Percentiles rank a stretch among this genome's conserved stretches.
phyloP scores from a whole-genome alignment of 2,329 filamentous ascomycete species.

The Grosmannia clavigera region DNA sequence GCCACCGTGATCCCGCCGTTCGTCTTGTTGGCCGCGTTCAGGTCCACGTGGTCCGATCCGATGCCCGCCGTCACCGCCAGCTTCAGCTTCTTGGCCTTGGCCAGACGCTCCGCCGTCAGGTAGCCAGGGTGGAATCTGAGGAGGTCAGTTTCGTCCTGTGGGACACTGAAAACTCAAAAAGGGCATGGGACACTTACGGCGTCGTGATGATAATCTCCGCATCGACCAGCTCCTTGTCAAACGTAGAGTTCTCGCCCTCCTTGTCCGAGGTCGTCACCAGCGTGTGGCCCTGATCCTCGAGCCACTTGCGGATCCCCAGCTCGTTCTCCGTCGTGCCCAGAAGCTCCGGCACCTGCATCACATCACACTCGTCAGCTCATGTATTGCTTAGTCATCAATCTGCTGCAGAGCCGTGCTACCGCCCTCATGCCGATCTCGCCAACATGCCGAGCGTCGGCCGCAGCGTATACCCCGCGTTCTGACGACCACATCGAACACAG shows the following conservation, averaged over 20 bases:
- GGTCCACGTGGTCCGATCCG: slow-evolving; percentile 95
- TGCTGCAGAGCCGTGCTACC: too few species aligned
- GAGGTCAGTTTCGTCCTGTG: not conserved
- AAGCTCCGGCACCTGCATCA: slow-evolving; percentile 52
- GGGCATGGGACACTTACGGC: slow-evolving; percentile 45
- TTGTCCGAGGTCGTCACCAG: slow-evolving; percentile 97
- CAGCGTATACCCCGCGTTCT: too few species aligned
- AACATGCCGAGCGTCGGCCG: too few species aligned
- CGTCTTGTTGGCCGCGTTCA: slow-evolving; percentile 94
- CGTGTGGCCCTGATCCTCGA: slow-evolving; percentile 93
- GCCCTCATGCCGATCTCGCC: too few species aligned
- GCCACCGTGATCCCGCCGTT: slow-evolving; percentile 96
- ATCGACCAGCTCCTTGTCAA: slow-evolving; percentile 91
- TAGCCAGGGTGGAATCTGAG: slow-evolving; percentile 92
- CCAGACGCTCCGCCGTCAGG: slow-evolving; percentile 88
- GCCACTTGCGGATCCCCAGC: slow-evolving; percentile 92
- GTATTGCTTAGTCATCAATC: too few species aligned
- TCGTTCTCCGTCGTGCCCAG: slow-evolving; percentile 97
- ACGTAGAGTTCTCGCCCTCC: slow-evolving; percentile 81
- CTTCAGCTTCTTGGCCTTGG: slow-evolving; percentile 98
- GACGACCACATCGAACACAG: not conserved
- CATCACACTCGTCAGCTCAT: not conserved
- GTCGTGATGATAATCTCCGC: slow-evolving; percentile 99
- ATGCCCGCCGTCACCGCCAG: slow-evolving; percentile 94
- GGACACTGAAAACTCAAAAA: not conserved